Evolutionary conservation across 257 asterid species (phyloP).

Genomic region (Solanum commersonii): DNA sequence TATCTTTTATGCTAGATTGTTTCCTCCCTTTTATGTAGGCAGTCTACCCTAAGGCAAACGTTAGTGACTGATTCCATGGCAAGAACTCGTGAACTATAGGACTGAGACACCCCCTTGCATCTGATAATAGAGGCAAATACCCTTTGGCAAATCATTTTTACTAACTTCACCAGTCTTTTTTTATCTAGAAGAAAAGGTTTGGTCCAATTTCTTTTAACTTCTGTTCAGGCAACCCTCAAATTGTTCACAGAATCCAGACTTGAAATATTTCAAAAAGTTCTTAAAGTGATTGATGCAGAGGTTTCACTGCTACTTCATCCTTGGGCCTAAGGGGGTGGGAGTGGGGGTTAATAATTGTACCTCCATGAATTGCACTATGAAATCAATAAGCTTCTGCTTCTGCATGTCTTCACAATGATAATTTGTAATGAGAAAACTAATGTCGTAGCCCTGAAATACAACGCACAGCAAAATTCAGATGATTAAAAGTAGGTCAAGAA

Average conservation of each 20-base stretch:
- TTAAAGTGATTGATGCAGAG: not conserved
- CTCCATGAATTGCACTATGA: conserved; percentile 99
- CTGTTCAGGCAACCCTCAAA: not conserved
- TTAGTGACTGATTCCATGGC: not conserved
- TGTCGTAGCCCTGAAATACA: conserved; percentile 93
- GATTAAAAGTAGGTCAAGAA: not conserved
- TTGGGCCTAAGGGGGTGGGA: not conserved
- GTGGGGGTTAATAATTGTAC: conserved; percentile 15
- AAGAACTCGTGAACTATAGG: not conserved
- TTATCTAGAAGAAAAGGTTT: not conserved
- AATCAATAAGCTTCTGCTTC: conserved; percentile 91
- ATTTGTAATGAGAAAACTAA: conserved; percentile 90
- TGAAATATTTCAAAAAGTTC: not conserved
- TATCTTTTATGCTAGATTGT: not conserved
- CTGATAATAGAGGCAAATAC: not conserved
- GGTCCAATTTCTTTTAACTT: not conserved
- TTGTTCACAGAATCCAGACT: not conserved
- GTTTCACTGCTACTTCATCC: not conserved
- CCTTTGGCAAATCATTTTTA: not conserved
- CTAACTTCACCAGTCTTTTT: not conserved
- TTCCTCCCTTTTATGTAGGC: not conserved
- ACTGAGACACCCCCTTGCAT: fast-evolving
- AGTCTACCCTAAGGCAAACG: not conserved
- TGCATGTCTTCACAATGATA: conserved; percentile 99
- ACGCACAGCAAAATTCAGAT: not conserved